Percentiles rank a stretch among this genome's conserved stretches.
These are phyloP conservation scores for Knufia fluminis DNA, from an alignment of 2,329 filamentous ascomycete species.

Conservation along the genomic window DNA sequence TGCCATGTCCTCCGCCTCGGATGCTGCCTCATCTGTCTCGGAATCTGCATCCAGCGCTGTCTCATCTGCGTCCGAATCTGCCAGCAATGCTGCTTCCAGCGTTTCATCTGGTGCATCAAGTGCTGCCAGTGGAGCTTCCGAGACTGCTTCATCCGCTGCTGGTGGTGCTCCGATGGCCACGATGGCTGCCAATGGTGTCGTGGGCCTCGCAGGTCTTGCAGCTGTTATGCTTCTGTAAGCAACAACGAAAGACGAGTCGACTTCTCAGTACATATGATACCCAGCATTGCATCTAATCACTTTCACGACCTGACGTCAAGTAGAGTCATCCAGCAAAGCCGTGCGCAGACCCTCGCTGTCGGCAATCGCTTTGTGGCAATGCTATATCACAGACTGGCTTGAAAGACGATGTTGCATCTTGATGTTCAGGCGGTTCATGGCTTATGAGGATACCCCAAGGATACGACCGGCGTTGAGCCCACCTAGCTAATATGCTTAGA, in stretches of 20 bases:
- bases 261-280: slow-evolving; percentile 7
- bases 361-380: too few species aligned
- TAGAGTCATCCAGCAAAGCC: slow-evolving; percentile 2
- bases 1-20: too few species aligned
- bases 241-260: not conserved
- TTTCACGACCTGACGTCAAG: not conserved
- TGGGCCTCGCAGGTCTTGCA: slow-evolving; percentile 34
- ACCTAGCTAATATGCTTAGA: slow-evolving; percentile 5
- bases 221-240: slow-evolving; percentile 34
- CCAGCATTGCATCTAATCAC: slow-evolving; percentile 8
- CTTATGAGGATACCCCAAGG: slow-evolving; percentile 3
- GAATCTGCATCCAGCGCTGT: slow-evolving; percentile 13
- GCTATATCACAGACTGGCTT: too few species aligned
- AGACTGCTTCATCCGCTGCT: slow-evolving; percentile 12
- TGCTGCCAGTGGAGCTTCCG: slow-evolving; percentile 15
- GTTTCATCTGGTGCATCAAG: slow-evolving; percentile 1
- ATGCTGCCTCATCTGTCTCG: slow-evolving; percentile 13
- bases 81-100: too few species aligned
- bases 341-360: too few species aligned
- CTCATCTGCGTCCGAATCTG: slow-evolving; percentile 17
- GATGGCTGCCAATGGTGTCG: slow-evolving; percentile 20
- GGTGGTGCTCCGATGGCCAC: slow-evolving; percentile 21
- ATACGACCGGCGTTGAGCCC: not conserved
- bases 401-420: not conserved
- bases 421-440: slow-evolving; percentile 1